Evolutionary conservation across 2,329 filamentous ascomycete species (phyloP).

Genomic region (Colletotrichum sp.): DNA sequence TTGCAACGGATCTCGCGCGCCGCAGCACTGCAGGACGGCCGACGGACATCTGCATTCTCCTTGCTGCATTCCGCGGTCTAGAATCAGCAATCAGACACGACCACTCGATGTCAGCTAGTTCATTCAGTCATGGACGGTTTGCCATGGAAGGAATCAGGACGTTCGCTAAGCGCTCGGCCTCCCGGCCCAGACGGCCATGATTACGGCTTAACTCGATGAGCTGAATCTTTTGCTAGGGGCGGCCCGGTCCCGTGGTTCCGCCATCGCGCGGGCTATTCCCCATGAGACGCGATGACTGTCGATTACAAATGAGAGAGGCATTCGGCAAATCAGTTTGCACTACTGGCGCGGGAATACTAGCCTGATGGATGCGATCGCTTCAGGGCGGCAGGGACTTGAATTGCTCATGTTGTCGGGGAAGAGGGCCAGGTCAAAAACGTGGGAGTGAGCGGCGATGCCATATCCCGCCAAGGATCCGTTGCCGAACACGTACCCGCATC

Average conservation of each 20-base stretch:
- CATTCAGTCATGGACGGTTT: neutral
- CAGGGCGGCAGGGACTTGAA: neutral
- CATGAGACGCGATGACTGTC: neutral
- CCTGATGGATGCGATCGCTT: neutral
- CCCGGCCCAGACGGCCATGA: neutral
- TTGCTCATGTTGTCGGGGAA: neutral
- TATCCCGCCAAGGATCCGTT: neutral
- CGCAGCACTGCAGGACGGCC: neutral
- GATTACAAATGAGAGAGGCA: neutral
- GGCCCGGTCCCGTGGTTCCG: slow-evolving; percentile 11
- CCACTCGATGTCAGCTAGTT: neutral
- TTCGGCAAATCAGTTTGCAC: neutral
- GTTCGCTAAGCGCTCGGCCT: neutral
- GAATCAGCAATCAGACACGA: neutral
- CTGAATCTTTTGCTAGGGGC: neutral
- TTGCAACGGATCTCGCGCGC: neutral
- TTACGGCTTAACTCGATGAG: neutral
- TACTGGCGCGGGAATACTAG: neutral
- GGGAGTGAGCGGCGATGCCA: neutral
- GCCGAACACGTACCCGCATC: neutral
- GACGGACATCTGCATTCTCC: neutral
- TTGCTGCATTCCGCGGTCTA: neutral
- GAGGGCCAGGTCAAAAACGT: neutral
- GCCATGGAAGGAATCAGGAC: neutral
- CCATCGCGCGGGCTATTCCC: neutral